These are phyloP conservation scores for Coriolopsis trogii DNA, from an alignment of 1,284 basidiomycete genomes.

Conservation along the genomic window DNA sequence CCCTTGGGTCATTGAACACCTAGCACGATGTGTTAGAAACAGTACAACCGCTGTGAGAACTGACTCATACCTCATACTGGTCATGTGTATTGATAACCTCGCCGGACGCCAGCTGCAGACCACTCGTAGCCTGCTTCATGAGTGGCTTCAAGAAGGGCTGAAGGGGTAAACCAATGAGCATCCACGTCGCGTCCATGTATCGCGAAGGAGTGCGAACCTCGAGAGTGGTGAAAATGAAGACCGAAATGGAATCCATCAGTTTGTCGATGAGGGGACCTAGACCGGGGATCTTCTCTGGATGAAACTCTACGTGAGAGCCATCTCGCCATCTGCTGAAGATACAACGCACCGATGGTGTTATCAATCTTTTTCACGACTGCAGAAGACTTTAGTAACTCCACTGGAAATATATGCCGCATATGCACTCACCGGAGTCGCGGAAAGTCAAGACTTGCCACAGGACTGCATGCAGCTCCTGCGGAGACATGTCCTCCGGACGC, in stretches of 20 bases:
- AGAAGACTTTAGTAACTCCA: background rate
- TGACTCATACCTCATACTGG: slow-evolving; percentile 64
- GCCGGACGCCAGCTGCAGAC: slow-evolving; percentile 63
- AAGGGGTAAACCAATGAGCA: background rate
- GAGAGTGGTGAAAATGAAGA: slow-evolving; percentile 82
- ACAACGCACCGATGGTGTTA: slow-evolving; percentile 73
- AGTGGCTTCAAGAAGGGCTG: slow-evolving; percentile 81
- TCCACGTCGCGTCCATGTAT: no score
- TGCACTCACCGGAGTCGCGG: slow-evolving; percentile 56
- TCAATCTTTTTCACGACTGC: slow-evolving; percentile 84
- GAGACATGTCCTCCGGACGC: slow-evolving; percentile 80
- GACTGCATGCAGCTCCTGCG: slow-evolving; percentile 84
- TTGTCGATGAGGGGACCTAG: slow-evolving; percentile 78
- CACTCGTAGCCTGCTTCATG: slow-evolving; percentile 64
- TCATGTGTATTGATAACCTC: slow-evolving; percentile 82
- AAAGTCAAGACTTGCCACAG: slow-evolving; percentile 89
- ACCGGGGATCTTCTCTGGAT: slow-evolving; percentile 70
- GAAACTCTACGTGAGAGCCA: background rate
- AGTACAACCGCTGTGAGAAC: no score
- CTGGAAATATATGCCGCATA: background rate
- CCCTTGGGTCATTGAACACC: slow-evolving; percentile 78
- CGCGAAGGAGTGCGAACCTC: slow-evolving; percentile 23
- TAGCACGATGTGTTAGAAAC: slow-evolving; percentile 19
- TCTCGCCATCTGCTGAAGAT: background rate
- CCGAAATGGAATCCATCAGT: slow-evolving; percentile 76